Evolutionary conservation across 2,329 filamentous ascomycete genomes (phyloP).

Genomic region (Monilinia laxa): DNA sequence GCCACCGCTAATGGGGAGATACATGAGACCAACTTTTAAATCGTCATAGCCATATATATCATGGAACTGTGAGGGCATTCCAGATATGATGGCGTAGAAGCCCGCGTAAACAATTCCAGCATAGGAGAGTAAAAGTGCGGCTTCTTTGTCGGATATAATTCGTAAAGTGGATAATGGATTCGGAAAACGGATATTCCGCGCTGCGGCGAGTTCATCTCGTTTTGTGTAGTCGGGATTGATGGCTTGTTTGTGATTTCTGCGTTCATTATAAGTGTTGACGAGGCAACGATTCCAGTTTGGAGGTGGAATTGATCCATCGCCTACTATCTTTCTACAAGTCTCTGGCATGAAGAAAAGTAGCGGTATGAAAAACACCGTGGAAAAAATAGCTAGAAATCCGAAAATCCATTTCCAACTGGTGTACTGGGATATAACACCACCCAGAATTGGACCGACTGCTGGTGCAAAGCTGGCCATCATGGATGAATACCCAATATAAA

Average conservation of each 20-base stretch:
- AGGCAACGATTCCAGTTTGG: constrained; percentile 54
- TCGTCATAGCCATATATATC: constrained; percentile 29
- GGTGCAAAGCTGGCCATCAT: constrained; percentile 53
- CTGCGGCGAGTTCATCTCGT: constrained; percentile 27
- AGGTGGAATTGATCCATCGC: constrained; percentile 56
- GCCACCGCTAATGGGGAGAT: constrained; percentile 47
- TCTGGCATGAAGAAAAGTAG: constrained; percentile 49
- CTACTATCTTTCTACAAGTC: constrained; percentile 51
- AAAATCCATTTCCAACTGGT: constrained; percentile 47
- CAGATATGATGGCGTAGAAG: constrained; percentile 50
- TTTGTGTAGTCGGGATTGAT: constrained; percentile 27
- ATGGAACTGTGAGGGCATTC: constrained; percentile 49
- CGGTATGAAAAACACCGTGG: constrained; percentile 28
- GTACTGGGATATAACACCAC: constrained; percentile 32
- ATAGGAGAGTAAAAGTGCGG: constrained; percentile 43
- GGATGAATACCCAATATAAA: constrained; percentile 65
- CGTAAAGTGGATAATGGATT: constrained; percentile 46
- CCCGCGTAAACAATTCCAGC: constrained; percentile 53
- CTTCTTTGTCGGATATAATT: constrained; percentile 47
- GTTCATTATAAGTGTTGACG: constrained; percentile 41
- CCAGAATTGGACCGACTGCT: constrained; percentile 32
- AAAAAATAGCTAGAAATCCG: constrained; percentile 45
- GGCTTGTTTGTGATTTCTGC: constrained; percentile 26
- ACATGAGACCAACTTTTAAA: constrained; percentile 30
- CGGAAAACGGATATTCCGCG: constrained; percentile 37